Conservation (phyloP, 208 protist genomes). For the Willaertia magna region DNA sequence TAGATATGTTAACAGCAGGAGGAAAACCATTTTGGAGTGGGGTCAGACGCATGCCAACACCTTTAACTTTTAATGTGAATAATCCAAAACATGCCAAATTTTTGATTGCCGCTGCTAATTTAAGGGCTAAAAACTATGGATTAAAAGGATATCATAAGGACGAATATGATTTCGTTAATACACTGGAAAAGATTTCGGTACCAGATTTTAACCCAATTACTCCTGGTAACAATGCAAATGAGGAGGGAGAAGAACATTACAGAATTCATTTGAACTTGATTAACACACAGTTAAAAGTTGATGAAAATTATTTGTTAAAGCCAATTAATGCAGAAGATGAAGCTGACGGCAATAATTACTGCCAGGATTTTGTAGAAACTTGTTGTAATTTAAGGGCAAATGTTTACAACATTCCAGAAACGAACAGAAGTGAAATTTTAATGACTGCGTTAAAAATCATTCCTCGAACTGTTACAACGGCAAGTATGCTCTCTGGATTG, state of each 20-base stretch:
- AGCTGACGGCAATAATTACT: constrained; percentile 75
- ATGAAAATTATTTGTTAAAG: too few species aligned
- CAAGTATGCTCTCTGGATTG: constrained; percentile 92
- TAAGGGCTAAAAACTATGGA: constrained; percentile 52
- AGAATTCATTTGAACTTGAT: too few species aligned
- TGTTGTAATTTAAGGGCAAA: constrained; percentile 74
- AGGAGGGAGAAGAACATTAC: not conserved
- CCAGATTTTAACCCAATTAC: constrained; percentile 16
- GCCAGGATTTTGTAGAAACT: constrained; percentile 79
- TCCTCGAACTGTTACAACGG: constrained; percentile 99
- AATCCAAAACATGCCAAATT: constrained; percentile 49
- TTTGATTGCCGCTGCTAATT: constrained; percentile 54
- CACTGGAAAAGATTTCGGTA: not conserved
- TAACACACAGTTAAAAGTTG: too few species aligned
- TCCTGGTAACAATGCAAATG: constrained; percentile 6
- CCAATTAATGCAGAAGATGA: too few species aligned
- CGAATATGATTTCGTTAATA: not conserved
- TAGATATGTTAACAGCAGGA: constrained; percentile 77
- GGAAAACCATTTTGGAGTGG: constrained; percentile 77
- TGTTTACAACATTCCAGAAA: constrained; percentile 72
- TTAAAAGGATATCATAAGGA: constrained; percentile 26
- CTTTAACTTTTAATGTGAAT: constrained; percentile 47
- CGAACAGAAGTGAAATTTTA: constrained; percentile 57
- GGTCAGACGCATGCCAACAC: constrained; percentile 65
- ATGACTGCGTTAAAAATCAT: constrained; percentile 92